A percentile compares a stretch with the other conserved stretches of the same genome.
These are phyloP conservation scores for Drosera spatulata DNA, from an alignment of 179 eudicot species.

Conservation along the genomic window DNA sequence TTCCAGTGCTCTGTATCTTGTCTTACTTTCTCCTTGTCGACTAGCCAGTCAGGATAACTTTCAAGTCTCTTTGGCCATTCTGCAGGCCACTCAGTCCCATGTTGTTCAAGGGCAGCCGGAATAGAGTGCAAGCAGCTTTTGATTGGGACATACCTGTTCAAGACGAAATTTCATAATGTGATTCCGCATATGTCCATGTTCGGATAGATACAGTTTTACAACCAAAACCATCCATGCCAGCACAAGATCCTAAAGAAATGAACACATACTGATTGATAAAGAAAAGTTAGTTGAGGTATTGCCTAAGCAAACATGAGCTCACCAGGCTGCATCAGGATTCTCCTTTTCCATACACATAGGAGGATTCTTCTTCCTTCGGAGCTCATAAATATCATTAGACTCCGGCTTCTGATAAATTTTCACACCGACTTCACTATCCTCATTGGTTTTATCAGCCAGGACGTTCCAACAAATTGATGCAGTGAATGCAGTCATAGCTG, in stretches of 20 bases:
- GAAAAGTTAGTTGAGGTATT: background rate
- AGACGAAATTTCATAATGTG: slow-evolving; percentile 1
- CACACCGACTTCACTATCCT: slow-evolving; percentile 65
- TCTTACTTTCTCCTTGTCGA: slow-evolving; percentile 59
- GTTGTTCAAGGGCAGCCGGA: slow-evolving; percentile 82
- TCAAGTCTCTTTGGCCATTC: slow-evolving; percentile 99
- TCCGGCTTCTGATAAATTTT: slow-evolving; percentile 90
- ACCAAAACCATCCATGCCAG: too few species aligned
- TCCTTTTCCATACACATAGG: slow-evolving; percentile 82
- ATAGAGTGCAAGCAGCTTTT: slow-evolving; percentile 60
- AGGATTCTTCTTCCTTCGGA: slow-evolving; percentile 79
- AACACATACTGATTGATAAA: background rate
- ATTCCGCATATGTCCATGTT: too few species aligned
- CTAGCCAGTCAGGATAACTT: slow-evolving; percentile 89
- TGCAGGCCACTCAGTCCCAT: slow-evolving; percentile 94
- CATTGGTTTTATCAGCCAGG: slow-evolving; percentile 88
- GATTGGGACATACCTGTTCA: slow-evolving; percentile 62
- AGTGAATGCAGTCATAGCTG: slow-evolving; percentile 68
- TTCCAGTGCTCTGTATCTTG: slow-evolving; percentile 88
- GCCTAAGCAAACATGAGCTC: slow-evolving; percentile 8
- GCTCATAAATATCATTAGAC: slow-evolving; percentile 61
- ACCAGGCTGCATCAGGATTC: slow-evolving; percentile 96
- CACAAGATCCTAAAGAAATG: background rate
- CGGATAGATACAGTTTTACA: too few species aligned
- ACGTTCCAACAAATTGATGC: slow-evolving; percentile 92